phyloP scores from a whole-genome alignment of 345 rosid species.

The Eucalyptus decipiens region DNA sequence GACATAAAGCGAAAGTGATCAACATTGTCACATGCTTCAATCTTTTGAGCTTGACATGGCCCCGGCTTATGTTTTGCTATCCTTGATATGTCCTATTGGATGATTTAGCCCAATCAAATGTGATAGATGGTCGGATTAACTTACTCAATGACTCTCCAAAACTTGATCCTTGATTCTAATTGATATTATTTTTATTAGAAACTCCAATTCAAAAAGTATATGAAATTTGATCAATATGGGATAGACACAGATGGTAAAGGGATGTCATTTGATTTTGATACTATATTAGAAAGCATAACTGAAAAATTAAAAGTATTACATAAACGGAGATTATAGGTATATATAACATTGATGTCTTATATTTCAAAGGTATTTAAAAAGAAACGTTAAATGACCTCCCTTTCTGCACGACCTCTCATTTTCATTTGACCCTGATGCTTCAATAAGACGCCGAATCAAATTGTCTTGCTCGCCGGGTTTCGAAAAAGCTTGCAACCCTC shows the following conservation, averaged over 20 bases:
- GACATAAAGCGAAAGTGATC: too few species aligned
- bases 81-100: slow-evolving; percentile 23
- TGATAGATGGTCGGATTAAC: background rate
- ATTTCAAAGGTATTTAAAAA: too few species aligned
- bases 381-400: background rate
- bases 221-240: background rate
- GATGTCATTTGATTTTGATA: too few species aligned
- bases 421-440: background rate
- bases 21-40: too few species aligned
- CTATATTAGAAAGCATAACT: background rate
- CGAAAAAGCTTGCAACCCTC: background rate
- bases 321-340: background rate
- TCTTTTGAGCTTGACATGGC: background rate
- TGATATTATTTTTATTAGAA: too few species aligned
- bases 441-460: background rate
- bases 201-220: too few species aligned
- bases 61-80: slow-evolving; percentile 6
- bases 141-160: too few species aligned
- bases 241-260: background rate
- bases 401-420: background rate
- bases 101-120: slow-evolving; percentile 10
- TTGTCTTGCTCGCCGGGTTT: background rate
- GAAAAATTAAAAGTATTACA: too few species aligned
- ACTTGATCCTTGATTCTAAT: too few species aligned
- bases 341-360: too few species aligned